Evolutionary conservation across 345 rosid genomes (phyloP), one percentile per base, ranked within the genome.

Genomic region (Murraya koenigii): DNA sequence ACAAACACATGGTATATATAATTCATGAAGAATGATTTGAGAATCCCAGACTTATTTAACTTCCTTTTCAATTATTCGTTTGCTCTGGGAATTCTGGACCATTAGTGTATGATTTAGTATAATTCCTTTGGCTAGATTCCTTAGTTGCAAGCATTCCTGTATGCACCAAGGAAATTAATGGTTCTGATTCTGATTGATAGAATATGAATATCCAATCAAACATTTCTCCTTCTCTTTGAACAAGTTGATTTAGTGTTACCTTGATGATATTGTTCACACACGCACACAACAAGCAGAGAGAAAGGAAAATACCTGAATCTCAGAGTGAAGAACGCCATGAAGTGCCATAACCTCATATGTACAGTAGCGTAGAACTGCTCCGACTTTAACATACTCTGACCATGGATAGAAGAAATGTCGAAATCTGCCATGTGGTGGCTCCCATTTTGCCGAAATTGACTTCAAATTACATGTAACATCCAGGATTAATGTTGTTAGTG

Each of bases 341-440:
- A 89, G 89, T 19, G 95, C 89, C 95, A 89, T 89, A 77, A 91
- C 91, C 76, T 91, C 91, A 58, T 88, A 88, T 61, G 92, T 90
- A 79, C 93, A 91, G 64, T 86, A 86, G 75, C 87, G 69, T 30
- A 89, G 72, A 69, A 84, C 89, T 17, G 88, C 87, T 44, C 92
- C 95, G n/a, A 89, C 95, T 78, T 88, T 89, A 47, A 89, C 93
- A 61, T 89, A 89, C 79, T 88, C 90, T 9, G 90, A 78, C 95
- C 95, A 91, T 60, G 95, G 92, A 75, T 89, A 88, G 73, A 84
- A 86, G 82, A 88, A 89, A 80, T 85, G 90, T 25, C 75, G 63
- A 78, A 89, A 88, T 79, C 91, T 84, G 52, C 95, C 95, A 54
- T 91, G 93, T 19, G 93, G 90, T 13, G 93, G 90, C 85, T 91